Evolutionary conservation across 1,284 basidiomycete genomes (phyloP), one percentile per base, ranked within the genome.

Genomic region (Mycena sp.): DNA sequence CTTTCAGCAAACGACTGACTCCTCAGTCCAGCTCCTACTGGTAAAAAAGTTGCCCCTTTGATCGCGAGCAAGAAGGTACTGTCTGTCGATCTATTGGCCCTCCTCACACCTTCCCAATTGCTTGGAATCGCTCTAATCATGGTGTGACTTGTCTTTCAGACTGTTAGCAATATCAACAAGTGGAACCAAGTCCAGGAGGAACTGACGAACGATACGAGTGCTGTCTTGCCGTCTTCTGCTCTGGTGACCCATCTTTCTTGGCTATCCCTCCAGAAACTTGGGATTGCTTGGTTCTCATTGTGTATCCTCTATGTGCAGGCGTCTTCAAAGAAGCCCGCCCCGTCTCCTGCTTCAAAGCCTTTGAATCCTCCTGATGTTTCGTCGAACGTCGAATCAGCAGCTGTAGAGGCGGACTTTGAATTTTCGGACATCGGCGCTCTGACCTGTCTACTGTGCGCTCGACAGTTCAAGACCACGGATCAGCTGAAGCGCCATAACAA

Each of bases 151-250:
- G 7, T 64, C 48, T 40, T 65, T 23, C 70, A 96, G 94, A 92
- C 89, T 48, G 90, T 86, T 51, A 92, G 87, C 75, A 95, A 96
- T 71, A 97, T 98, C 74, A 90, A 85, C 72, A 97, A 98, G 72
- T 98, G 95, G 95, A 97, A 95, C 74, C 92, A 91, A 79, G 93
- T 95, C 17, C 93, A 96, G 78, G 90, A 89, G 76, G 95, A 94
- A 71, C 83, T 96, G 29, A 86, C 83, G 32, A 80, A 84, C 63
- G 76, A 80, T 65, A 61, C 78, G 57, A 71, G 72, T 64, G 63
- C 70, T 55, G 66, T 69, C 46, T 61, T 73, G 56, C 62, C 74
- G 49, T 64, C 77, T 63, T 60, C 74, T 63, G 68, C 72, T 75
- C 71, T 74, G 78, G 81, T 83, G 75, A 79, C 70, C 59, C 67